Evolutionary conservation across 352 stramenopile genomes (phyloP).

Genomic region (Globisporangium rhizosaccharum): DNA sequence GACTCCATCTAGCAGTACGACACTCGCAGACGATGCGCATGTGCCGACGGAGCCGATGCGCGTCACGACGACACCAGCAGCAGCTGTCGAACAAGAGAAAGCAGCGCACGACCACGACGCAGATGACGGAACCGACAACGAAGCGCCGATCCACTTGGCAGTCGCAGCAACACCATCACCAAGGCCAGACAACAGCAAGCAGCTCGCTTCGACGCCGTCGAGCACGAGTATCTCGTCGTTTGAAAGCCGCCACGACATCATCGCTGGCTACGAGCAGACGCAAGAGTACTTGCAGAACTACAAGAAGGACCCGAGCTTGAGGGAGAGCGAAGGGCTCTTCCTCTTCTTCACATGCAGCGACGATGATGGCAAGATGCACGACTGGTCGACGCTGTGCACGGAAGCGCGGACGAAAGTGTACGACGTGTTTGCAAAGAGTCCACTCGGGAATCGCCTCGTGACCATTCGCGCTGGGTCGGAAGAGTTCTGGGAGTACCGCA

Average conservation of each 20-base stretch:
- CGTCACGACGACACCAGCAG: background rate
- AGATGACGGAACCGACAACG: conserved; percentile 1
- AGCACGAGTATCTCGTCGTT: conserved; percentile 12
- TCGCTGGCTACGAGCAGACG: conserved; percentile 45
- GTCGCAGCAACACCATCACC: background rate
- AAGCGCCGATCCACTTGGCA: conserved; percentile 9
- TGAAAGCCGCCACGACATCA: conserved; percentile 33
- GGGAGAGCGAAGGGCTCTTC: conserved; percentile 39
- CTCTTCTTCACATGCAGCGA: conserved; percentile 69
- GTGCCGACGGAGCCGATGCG: conserved; percentile 5
- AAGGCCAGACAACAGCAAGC: background rate
- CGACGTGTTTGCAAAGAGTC: conserved; percentile 48
- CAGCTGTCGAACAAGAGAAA: conserved; percentile 12
- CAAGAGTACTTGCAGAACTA: conserved; percentile 47
- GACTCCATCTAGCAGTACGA: too few species aligned
- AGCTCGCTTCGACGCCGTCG: background rate
- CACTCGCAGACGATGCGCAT: conserved; percentile 3
- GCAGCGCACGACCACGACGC: conserved; percentile 12
- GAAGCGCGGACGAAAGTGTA: conserved; percentile 44
- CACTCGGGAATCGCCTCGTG: conserved; percentile 43
- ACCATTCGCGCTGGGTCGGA: conserved; percentile 50
- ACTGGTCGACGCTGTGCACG: conserved; percentile 48
- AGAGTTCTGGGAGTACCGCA: conserved; percentile 45
- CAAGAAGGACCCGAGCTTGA: conserved; percentile 10
- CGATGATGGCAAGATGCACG: conserved; percentile 26